Percentiles rank a stretch among this genome's conserved stretches.
Evolutionary conservation across 306 rosid genomes (phyloP).

Genomic region (Carpinus fangiana): DNA sequence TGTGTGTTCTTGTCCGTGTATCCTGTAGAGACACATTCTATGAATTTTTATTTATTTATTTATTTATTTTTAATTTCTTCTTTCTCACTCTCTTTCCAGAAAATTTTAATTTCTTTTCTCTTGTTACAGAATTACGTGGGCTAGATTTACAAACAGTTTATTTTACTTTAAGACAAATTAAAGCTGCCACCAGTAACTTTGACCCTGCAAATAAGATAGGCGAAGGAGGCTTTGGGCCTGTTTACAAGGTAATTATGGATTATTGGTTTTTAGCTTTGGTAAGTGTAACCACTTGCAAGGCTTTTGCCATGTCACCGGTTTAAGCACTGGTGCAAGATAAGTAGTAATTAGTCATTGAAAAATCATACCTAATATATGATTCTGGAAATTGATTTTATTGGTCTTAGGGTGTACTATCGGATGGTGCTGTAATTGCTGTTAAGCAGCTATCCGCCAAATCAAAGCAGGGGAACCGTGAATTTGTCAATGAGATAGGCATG

Average conservation of each 20-base stretch:
- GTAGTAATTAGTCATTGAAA: background rate
- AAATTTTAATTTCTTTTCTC: background rate
- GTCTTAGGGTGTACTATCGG: slow-evolving; percentile 62
- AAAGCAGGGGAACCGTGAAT: slow-evolving; percentile 90
- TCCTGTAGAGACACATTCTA: background rate
- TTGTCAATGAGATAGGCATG: slow-evolving; percentile 88
- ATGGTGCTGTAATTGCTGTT: slow-evolving; percentile 76
- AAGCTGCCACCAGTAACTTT: slow-evolving; percentile 61
- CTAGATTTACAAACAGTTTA: slow-evolving; percentile 55
- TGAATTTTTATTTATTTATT: background rate
- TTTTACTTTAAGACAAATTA: slow-evolving; percentile 60
- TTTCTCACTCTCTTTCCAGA: background rate
- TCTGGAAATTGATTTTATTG: slow-evolving; percentile 13
- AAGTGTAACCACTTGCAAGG: slow-evolving; percentile 9
- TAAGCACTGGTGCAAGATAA: background rate
- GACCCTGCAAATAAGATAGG: slow-evolving; percentile 62
- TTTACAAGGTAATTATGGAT: slow-evolving; percentile 53
- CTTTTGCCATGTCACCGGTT: background rate
- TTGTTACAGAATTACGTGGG: slow-evolving; percentile 50
- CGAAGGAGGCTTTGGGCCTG: slow-evolving; percentile 84
- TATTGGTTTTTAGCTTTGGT: background rate
- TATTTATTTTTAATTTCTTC: background rate
- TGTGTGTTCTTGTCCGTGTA: background rate
- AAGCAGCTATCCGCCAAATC: slow-evolving; percentile 90
- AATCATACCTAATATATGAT: too few relatives aligned